Evolutionary conservation across 2,329 filamentous ascomycete species (phyloP), one percentile per base, ranked within the genome.

Genomic region (Fusarium gaditjirri): DNA sequence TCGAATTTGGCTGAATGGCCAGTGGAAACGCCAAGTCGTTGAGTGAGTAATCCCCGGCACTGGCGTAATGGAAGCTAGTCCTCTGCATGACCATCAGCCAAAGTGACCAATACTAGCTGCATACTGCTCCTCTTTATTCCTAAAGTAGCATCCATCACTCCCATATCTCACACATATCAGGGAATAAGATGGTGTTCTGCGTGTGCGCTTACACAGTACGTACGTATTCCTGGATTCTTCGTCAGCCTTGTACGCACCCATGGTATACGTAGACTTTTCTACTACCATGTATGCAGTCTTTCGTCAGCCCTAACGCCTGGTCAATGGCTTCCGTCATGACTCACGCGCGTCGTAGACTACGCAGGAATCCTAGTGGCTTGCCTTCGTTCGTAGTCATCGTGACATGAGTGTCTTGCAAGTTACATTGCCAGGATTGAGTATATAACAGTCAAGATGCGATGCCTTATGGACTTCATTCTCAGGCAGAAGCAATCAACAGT

Each of bases 271-370:
- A 62, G 52, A 49, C 69, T 52, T 53, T 29, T 36, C 17, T 17
- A 29, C 25, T 44, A 41, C 27, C 25, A 38, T 41, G 39, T 35
- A 47, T 36, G 7, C 21, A 49, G 35, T 70, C 23, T 19, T 55
- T 61, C 43, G 44, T 65, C 59, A 65, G 46, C 52, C 58, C 27
- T 65, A 35, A 54, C 60, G 47, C 57, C 68, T 61, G 53, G 47
- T 25, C 46, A 23, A 23, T 42, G 29, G 44, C 17, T 66, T 72
- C 65, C 73, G 74, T 77, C 60, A 76, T 75, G 76, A 77, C 54
- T 77, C 74, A 77, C 75, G 74, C 61, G 41, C 63, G 42, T 35
- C 57, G 56, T 23, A 58, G 49, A 41, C 52, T 74, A 63, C 67
- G 61, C 68, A 72, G 66, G 42, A 58, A 54, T 42, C 33, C 16